Conservation (phyloP, 2,329 filamentous ascomycete genomes). For the Penicillium sp. region DNA sequence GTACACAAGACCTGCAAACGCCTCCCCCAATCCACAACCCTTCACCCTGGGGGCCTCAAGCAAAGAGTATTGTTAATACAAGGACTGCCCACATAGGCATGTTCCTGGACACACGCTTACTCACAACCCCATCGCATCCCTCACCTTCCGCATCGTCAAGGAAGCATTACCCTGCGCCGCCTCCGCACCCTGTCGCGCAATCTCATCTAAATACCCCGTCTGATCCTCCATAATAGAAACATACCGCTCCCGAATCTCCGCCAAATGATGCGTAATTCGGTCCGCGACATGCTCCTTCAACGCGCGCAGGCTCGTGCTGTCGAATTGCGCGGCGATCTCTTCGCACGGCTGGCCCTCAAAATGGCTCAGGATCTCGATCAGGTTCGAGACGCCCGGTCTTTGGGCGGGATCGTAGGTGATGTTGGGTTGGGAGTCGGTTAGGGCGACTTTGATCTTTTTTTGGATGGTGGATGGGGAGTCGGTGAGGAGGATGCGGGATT, state of each 20-base stretch:
- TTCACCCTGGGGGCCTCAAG: neutral
- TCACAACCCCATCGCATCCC: constrained; percentile 35
- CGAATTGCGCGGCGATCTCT: constrained; percentile 51
- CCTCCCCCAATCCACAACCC: neutral
- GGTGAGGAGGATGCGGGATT: constrained; percentile 80
- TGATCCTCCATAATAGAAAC: constrained; percentile 30
- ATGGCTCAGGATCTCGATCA: constrained; percentile 77
- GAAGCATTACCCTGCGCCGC: constrained; percentile 35
- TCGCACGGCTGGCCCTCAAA: constrained; percentile 54
- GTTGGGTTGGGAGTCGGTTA: constrained; percentile 70
- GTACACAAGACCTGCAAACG: neutral
- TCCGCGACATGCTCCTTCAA: constrained; percentile 67
- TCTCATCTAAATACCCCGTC: constrained; percentile 31
- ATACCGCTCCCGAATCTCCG: constrained; percentile 38
- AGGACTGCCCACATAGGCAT: neutral
- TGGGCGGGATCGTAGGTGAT: constrained; percentile 70
- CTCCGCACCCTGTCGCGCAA: constrained; percentile 34
- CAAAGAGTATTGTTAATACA: neutral
- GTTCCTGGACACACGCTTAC: neutral
- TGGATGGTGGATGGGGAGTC: constrained; percentile 66
- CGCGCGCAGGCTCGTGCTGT: constrained; percentile 52
- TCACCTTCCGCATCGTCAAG: constrained; percentile 35
- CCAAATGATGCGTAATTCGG: constrained; percentile 31
- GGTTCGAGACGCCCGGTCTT: constrained; percentile 83
- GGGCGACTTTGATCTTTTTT: constrained; percentile 68